Percentiles rank a stretch among this genome's conserved stretches.
Conservation (phyloP, 2,329 filamentous ascomycete species). For the Hypoxylon sp. region DNA sequence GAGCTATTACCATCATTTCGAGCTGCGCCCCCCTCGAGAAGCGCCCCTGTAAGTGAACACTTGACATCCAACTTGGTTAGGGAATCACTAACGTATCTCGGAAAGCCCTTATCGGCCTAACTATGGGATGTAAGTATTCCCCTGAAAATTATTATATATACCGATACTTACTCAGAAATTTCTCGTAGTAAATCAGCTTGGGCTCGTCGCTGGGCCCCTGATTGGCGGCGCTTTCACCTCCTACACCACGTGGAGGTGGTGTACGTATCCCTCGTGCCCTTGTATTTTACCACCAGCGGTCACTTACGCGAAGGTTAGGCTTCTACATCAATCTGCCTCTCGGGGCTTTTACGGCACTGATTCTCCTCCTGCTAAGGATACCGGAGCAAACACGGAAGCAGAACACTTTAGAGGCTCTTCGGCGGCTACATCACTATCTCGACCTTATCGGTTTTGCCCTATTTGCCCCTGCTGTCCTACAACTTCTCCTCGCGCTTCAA, state of each 20-base stretch:
- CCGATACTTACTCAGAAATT: slow-evolving; percentile 38
- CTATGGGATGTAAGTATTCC: slow-evolving; percentile 29
- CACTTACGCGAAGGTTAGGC: slow-evolving; percentile 13
- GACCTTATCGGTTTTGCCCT: slow-evolving; percentile 34
- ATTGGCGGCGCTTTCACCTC: slow-evolving; percentile 46
- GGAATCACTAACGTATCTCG: not conserved
- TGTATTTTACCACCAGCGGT: not conserved
- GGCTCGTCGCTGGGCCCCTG: slow-evolving; percentile 39
- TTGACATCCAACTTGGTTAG: too few relatives aligned
- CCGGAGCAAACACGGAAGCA: slow-evolving; percentile 33
- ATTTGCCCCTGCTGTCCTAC: slow-evolving; percentile 44
- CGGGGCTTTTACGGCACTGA: slow-evolving; percentile 43
- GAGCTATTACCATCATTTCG: slow-evolving; percentile 54
- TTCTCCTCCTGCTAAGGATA: slow-evolving; percentile 48
- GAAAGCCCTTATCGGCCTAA: slow-evolving; percentile 30
- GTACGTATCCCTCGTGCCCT: slow-evolving; percentile 25
- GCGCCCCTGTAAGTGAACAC: slow-evolving; percentile 25
- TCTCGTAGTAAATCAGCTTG: slow-evolving; percentile 34
- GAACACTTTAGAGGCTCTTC: not conserved
- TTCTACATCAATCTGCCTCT: slow-evolving; percentile 52
- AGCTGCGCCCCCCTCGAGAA: slow-evolving; percentile 46
- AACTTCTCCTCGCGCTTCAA: slow-evolving; percentile 47
- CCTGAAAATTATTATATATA: slow-evolving; percentile 23
- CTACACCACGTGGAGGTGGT: slow-evolving; percentile 48
- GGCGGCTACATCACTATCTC: slow-evolving; percentile 19